Conservation (phyloP, 805 yeast species). For the Metahyphopichia silvanorum region DNA sequence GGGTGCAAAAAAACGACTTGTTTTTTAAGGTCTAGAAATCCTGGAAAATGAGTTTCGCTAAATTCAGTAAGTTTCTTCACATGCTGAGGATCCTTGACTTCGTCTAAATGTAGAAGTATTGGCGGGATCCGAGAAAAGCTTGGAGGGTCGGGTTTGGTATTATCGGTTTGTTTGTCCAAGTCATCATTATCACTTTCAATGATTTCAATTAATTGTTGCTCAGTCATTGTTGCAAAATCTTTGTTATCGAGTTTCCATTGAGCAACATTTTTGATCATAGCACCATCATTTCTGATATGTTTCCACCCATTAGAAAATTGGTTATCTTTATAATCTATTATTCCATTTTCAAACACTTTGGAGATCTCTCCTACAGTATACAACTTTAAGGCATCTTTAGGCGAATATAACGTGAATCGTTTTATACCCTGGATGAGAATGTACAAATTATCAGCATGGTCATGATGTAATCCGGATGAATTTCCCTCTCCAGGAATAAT, state of each 20-base stretch:
- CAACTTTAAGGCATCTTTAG: conserved; percentile 55
- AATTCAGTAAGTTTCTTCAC: conserved; percentile 26
- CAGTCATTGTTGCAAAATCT: conserved; percentile 12
- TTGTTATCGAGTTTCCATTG: conserved; percentile 36
- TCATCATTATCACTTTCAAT: conserved; percentile 24
- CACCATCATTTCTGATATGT: conserved; percentile 59
- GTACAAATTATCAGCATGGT: conserved; percentile 75
- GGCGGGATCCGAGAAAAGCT: conserved; percentile 68
- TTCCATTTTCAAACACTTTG: conserved; percentile 55
- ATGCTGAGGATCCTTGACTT: conserved; percentile 30
- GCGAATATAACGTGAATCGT: conserved; percentile 65
- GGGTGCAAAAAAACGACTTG: conserved; percentile 49
- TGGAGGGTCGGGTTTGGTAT: conserved; percentile 47
- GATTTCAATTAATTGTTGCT: conserved; percentile 14
- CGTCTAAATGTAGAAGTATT: conserved; percentile 56
- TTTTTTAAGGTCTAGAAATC: conserved; percentile 39
- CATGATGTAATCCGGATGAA: conserved; percentile 77
- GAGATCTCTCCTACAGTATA: conserved; percentile 64
- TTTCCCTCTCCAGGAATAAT: conserved; percentile 55
- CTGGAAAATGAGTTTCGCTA: conserved; percentile 47
- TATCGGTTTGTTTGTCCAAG: conserved; percentile 9
- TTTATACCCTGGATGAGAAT: conserved; percentile 58
- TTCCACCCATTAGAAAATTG: conserved; percentile 62
- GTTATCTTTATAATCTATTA: conserved; percentile 59
- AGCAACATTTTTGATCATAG: conserved; percentile 48